A percentile compares a stretch with the other conserved stretches of the same genome.
Conservation (phyloP, 257 asterid species). For the Solanum tarijense region DNA sequence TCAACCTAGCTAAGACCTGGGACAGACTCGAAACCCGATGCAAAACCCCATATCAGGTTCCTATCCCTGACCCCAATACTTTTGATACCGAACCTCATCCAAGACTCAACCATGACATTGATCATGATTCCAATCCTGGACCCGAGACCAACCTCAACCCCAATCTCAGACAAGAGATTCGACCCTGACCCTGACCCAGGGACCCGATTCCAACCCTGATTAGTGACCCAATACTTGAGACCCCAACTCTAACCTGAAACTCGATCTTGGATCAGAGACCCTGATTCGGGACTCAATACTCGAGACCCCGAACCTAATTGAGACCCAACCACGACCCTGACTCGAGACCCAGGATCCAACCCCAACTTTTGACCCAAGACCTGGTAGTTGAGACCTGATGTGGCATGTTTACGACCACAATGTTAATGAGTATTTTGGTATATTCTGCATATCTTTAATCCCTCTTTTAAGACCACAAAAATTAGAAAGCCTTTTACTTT, state of each 20-base stretch:
- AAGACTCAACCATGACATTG: too few relatives aligned
- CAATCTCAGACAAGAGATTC: not conserved
- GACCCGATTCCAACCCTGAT: not conserved
- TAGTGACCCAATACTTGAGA: not conserved
- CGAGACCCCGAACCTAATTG: not conserved
- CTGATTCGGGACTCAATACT: not conserved
- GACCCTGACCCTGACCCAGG: not conserved
- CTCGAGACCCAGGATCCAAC: not conserved
- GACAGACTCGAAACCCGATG: too few relatives aligned
- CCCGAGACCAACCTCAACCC: not conserved
- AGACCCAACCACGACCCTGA: not conserved
- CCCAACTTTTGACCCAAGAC: not conserved
- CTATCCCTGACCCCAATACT: too few relatives aligned
- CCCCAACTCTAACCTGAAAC: not conserved
- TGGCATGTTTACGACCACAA: not conserved
- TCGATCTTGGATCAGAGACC: too few relatives aligned
- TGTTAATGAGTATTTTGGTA: not conserved
- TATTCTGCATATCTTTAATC: not conserved
- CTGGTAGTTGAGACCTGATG: not conserved
- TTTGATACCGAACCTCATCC: too few relatives aligned
- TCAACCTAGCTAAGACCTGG: too few relatives aligned
- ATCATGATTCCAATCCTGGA: too few relatives aligned
- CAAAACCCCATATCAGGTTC: not conserved
- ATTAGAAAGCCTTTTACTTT: not conserved
- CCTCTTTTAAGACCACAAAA: not conserved